Conservation (phyloP, 495 filamentous ascomycete species). For the Hypoxylon crocopeplum region DNA sequence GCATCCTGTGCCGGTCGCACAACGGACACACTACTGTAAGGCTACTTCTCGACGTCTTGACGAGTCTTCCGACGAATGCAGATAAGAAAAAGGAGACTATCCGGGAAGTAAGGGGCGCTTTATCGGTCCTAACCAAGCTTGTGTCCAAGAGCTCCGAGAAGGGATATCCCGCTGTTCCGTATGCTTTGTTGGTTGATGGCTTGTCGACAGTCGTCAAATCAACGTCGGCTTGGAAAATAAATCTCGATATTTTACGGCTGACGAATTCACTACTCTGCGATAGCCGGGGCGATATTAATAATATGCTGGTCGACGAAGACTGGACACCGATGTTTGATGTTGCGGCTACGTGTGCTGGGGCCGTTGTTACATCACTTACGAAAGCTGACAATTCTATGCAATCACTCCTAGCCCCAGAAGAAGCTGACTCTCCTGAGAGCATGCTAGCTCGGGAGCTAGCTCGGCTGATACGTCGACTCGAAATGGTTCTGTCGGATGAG, state of each 20-base stretch:
- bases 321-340: constrained; percentile 59
- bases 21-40: constrained; percentile 73
- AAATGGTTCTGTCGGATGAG: constrained; percentile 46
- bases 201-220: constrained; percentile 64
- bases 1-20: constrained; percentile 80
- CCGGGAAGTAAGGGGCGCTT: constrained; percentile 67
- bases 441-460: constrained; percentile 46
- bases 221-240: constrained; percentile 56
- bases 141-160: constrained; percentile 64
- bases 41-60: constrained; percentile 68
- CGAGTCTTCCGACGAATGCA: constrained; percentile 54
- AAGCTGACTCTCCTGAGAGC: constrained; percentile 41
- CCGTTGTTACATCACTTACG: constrained; percentile 40
- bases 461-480: constrained; percentile 49
- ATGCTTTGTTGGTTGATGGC: constrained; percentile 63
- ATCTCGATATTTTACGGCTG: constrained; percentile 62
- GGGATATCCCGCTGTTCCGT: constrained; percentile 67
- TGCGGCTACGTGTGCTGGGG: constrained; percentile 50
- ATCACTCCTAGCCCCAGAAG: constrained; percentile 22
- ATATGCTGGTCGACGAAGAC: constrained; percentile 58
- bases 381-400: constrained; percentile 43
- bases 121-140: constrained; percentile 72
- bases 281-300: constrained; percentile 48
- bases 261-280: constrained; percentile 58
- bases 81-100: constrained; percentile 64